Evolutionary conservation across 805 yeast species (phyloP).

Genomic region (Suhomyces canberraensis): DNA sequence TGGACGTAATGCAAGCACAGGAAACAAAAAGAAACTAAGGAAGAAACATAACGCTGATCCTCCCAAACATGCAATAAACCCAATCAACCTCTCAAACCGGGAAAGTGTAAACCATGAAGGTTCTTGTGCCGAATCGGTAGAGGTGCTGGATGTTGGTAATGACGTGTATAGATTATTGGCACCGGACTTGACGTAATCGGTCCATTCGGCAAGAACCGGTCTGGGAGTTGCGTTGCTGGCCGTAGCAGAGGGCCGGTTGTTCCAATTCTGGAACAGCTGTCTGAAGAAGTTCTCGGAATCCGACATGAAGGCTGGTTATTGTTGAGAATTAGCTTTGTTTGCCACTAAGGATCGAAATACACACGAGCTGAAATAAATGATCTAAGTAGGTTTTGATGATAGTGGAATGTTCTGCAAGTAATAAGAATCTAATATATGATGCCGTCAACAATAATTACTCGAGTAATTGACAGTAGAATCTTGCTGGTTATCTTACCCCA

Average conservation of each 20-base stretch:
- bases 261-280: constrained; percentile 35
- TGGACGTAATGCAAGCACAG: constrained; percentile 85
- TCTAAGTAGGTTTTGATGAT: too few species aligned
- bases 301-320: constrained; percentile 14
- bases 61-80: constrained; percentile 71
- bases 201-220: constrained; percentile 40
- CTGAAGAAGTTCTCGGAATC: constrained; percentile 34
- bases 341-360: neutral
- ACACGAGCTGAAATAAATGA: too few species aligned
- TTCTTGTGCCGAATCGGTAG: constrained; percentile 48
- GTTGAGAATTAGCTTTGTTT: neutral
- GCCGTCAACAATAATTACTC: too few species aligned
- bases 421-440: too few species aligned
- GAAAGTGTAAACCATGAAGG: constrained; percentile 77
- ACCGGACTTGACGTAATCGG: constrained; percentile 39
- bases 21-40: constrained; percentile 78
- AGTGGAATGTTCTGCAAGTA: too few species aligned
- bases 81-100: constrained; percentile 73
- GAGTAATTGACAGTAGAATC: too few species aligned
- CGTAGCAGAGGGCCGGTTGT: constrained; percentile 10
- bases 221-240: constrained; percentile 11
- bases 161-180: constrained; percentile 60
- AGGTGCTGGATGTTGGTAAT: constrained; percentile 56
- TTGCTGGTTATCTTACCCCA: too few species aligned
- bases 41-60: constrained; percentile 81